Conservation (phyloP, 257 asterid species). For the Capsicum chinense region DNA sequence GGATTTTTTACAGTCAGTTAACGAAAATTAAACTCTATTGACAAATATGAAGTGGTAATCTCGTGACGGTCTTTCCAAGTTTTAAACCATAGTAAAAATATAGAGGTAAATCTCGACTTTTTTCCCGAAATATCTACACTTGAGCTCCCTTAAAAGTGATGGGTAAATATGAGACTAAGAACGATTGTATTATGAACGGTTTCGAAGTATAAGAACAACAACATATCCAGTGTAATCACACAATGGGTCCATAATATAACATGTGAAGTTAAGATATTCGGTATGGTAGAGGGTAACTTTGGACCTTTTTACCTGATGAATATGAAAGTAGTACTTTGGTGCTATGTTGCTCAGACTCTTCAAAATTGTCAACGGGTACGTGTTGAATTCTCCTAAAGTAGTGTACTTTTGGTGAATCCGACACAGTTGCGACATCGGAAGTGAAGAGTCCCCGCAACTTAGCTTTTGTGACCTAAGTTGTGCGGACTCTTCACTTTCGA, state of each 20-base stretch:
- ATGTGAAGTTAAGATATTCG: not conserved
- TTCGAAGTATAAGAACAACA: not conserved
- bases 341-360: too few species aligned
- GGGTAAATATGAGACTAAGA: not conserved
- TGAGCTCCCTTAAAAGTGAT: not conserved
- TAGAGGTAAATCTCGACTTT: not conserved
- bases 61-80: not conserved
- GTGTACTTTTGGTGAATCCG: too few species aligned
- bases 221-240: not conserved
- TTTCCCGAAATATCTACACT: not conserved
- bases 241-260: not conserved
- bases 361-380: too few species aligned
- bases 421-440: too few species aligned
- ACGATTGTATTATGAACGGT: not conserved
- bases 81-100: not conserved
- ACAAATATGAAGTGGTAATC: not conserved
- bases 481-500: too few species aligned
- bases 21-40: not conserved
- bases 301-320: not conserved
- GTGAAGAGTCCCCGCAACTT: too few species aligned
- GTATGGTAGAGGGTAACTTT: not conserved
- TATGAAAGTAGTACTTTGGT: not conserved
- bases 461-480: too few species aligned
- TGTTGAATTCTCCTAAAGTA: too few species aligned
- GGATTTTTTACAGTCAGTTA: not conserved